Conservation (phyloP, 176 grass and related monocot genomes). For the Dactylis glomerata region DNA sequence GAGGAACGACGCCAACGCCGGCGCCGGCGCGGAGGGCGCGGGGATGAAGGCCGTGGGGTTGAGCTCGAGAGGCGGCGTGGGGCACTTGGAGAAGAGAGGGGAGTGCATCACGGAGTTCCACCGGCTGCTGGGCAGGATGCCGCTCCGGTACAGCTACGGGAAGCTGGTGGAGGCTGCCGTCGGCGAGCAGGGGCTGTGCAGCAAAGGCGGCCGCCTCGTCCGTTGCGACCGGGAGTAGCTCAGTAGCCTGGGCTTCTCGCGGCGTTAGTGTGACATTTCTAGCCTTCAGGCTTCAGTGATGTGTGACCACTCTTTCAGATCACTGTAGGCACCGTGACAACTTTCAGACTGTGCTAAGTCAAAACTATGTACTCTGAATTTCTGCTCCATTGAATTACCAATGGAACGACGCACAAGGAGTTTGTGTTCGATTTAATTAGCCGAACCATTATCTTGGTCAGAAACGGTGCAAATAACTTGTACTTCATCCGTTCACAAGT, state of each 20-base stretch:
- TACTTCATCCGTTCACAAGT: too few species aligned
- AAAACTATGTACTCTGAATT: not conserved
- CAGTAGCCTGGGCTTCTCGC: not conserved
- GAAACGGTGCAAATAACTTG: not conserved
- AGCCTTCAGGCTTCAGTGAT: not conserved
- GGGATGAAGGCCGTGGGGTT: conserved; percentile 41
- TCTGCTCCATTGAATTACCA: too few species aligned
- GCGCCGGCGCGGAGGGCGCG: not conserved
- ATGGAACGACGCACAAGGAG: not conserved
- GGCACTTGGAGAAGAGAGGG: conserved; percentile 79
- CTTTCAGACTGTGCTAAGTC: not conserved
- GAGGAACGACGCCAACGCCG: conserved; percentile 48
- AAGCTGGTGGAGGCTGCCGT: conserved; percentile 49
- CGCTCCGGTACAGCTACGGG: conserved; percentile 75
- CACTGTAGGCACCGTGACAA: not conserved
- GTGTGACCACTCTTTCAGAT: not conserved
- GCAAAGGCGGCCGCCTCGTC: conserved; percentile 56
- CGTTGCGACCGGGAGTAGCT: conserved; percentile 42
- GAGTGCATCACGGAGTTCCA: conserved; percentile 88
- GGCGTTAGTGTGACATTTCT: not conserved
- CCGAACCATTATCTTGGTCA: not conserved
- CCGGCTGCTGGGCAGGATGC: conserved; percentile 76
- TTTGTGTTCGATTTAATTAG: not conserved
- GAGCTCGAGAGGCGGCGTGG: conserved; percentile 45
- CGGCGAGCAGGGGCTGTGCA: conserved; percentile 71